These are phyloP conservation scores for Cardiospermum halicacabum DNA, from an alignment of 345 rosid species.

Conservation along the genomic window DNA sequence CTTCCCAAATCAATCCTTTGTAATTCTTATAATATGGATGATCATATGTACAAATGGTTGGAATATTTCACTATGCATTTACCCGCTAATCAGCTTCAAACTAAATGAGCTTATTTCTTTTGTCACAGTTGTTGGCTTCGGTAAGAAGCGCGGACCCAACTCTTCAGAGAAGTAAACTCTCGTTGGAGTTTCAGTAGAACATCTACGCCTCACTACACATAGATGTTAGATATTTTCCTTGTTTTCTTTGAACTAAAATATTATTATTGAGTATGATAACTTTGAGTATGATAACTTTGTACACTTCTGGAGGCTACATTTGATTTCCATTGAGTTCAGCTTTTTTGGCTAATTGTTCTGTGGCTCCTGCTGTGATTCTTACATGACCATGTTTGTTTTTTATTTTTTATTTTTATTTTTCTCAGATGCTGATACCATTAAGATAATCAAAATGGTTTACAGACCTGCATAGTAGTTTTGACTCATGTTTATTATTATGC, in stretches of 20 bases:
- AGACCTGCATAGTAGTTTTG: no score
- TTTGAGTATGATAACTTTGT: not conserved
- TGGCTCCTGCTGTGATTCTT: no score
- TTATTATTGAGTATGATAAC: no score
- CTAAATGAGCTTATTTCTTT: not conserved
- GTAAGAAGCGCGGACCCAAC: slow-evolving; percentile 27
- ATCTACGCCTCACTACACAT: no score
- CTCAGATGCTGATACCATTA: no score
- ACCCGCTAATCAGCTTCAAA: not conserved
- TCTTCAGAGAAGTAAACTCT: slow-evolving; percentile 21
- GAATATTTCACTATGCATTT: not conserved
- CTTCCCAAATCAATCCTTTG: no score
- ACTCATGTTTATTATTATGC: no score
- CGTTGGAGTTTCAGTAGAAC: not conserved
- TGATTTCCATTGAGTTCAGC: not conserved
- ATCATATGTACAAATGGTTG: not conserved
- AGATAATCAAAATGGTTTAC: no score
- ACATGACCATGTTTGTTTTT: no score
- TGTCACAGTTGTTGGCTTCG: slow-evolving; percentile 22
- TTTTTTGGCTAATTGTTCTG: no score
- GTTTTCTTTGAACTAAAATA: no score
- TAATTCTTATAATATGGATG: not conserved
- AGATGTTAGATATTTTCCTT: not conserved
- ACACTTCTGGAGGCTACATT: not conserved
- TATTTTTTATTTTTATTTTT: no score